Conservation (phyloP, 2,329 filamentous ascomycete genomes). For the Colletotrichum tofieldiae region DNA sequence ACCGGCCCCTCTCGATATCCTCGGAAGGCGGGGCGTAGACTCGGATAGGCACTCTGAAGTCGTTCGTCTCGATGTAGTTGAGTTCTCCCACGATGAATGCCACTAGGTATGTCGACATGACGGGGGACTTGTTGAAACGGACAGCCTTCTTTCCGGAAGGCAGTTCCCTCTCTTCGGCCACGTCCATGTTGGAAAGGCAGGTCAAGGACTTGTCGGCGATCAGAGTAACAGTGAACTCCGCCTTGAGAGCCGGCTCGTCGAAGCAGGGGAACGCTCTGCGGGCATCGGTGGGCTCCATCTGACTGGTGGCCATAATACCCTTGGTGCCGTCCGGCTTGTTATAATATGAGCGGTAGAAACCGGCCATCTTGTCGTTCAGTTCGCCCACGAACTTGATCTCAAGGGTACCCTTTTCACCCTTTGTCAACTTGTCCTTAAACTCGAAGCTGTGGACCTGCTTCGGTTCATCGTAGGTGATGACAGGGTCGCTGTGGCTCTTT, state of each 20-base stretch:
- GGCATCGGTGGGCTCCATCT: conserved; percentile 97
- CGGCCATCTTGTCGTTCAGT: conserved; percentile 96
- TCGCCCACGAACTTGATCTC: conserved; percentile 77
- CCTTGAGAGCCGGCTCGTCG: conserved; percentile 95
- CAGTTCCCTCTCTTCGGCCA: conserved; percentile 77
- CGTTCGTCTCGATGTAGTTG: conserved; percentile 92
- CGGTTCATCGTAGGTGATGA: conserved; percentile 82
- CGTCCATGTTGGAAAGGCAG: conserved; percentile 97
- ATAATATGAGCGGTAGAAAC: conserved; percentile 97
- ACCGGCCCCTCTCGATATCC: conserved; percentile 91
- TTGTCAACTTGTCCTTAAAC: conserved; percentile 80
- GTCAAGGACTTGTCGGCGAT: conserved; percentile 92
- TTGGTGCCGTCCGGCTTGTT: conserved; percentile 85
- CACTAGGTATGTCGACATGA: conserved; percentile 96
- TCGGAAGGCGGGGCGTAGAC: conserved; percentile 95
- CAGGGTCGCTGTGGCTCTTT: conserved; percentile 71
- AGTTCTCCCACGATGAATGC: conserved; percentile 96
- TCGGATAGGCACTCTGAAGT: conserved; percentile 91
- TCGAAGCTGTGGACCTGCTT: conserved; percentile 87
- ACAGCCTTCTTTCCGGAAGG: conserved; percentile 79
- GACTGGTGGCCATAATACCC: conserved; percentile 88
- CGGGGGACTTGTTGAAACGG: conserved; percentile 91
- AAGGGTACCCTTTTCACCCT: conserved; percentile 81
- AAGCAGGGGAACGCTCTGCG: conserved; percentile 96
- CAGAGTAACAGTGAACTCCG: conserved; percentile 91